phyloP scores from a whole-genome alignment of 192 early-diverging fungal species.

The Physocladia obscura region DNA sequence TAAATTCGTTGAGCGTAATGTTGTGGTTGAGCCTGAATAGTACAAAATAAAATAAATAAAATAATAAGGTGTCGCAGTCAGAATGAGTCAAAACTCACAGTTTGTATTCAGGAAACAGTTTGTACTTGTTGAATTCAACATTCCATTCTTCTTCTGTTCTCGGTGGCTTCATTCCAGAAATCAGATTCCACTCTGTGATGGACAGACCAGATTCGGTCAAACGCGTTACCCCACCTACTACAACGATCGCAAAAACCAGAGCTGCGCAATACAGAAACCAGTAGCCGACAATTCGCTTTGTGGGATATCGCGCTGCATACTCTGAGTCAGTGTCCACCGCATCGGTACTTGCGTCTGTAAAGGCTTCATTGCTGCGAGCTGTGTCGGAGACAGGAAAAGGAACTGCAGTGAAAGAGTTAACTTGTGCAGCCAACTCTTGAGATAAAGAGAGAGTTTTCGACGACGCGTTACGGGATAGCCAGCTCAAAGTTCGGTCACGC shows the following conservation, averaged over 20 bases:
- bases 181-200: slow-evolving; percentile 95
- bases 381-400: too few relatives aligned
- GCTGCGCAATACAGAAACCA: slow-evolving; percentile 88
- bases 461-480: too few relatives aligned
- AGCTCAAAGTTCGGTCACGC: too few relatives aligned
- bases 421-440: too few relatives aligned
- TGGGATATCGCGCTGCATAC: too few relatives aligned
- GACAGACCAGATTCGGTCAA: slow-evolving; percentile 96
- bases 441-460: too few relatives aligned
- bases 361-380: too few relatives aligned
- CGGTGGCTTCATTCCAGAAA: slow-evolving; percentile 90
- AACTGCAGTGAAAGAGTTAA: too few relatives aligned
- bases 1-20: slow-evolving; percentile 89
- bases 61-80: slow-evolving; percentile 1
- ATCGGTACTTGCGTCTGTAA: too few relatives aligned
- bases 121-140: slow-evolving; percentile 96
- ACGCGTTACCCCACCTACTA: slow-evolving; percentile 91
- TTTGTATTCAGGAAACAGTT: slow-evolving; percentile 97
- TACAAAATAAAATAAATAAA: neutral
- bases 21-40: slow-evolving; percentile 74
- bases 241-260: slow-evolving; percentile 89
- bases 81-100: slow-evolving; percentile 53
- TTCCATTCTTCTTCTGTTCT: slow-evolving; percentile 82
- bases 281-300: slow-evolving; percentile 69
- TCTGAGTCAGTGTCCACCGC: too few relatives aligned